Conservation (phyloP, 768 basidiomycete species). For the Leccinum disarticulatum region DNA sequence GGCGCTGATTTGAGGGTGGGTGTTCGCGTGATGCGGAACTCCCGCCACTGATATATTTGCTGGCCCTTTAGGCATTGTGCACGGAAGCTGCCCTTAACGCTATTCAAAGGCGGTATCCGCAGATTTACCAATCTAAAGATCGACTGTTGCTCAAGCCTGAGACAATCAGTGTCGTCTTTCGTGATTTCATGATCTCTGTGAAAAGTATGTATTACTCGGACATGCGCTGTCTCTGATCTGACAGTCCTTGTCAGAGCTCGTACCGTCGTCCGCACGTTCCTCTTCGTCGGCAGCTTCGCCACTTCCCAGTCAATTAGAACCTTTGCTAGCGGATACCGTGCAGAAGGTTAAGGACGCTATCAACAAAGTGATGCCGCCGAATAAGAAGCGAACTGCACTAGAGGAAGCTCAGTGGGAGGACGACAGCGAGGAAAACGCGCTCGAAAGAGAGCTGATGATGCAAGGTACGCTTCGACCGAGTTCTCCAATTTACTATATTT, state of each 20-base stretch:
- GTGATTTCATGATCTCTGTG: slow-evolving; percentile 97
- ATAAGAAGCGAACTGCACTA: slow-evolving; percentile 78
- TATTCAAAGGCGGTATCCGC: slow-evolving; percentile 93
- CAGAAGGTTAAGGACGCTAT: slow-evolving; percentile 72
- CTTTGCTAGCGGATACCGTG: slow-evolving; percentile 68
- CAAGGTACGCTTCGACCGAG: slow-evolving; percentile 56
- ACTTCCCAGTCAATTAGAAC: slow-evolving; percentile 79
- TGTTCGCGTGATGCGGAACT: not conserved
- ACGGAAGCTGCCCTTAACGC: slow-evolving; percentile 97
- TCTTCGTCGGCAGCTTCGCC: slow-evolving; percentile 83
- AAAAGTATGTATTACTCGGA: slow-evolving; percentile 63
- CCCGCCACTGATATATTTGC: slow-evolving; percentile 3
- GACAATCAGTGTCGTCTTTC: slow-evolving; percentile 76
- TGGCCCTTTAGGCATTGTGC: slow-evolving; percentile 69
- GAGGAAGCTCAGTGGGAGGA: slow-evolving; percentile 97
- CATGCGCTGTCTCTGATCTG: not conserved
- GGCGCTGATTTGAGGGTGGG: slow-evolving; percentile 93
- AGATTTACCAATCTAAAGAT: slow-evolving; percentile 92
- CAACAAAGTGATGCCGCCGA: slow-evolving; percentile 71
- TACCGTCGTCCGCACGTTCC: slow-evolving; percentile 93
- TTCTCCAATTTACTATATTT: not conserved
- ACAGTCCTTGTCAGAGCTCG: slow-evolving; percentile 61
- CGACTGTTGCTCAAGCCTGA: slow-evolving; percentile 82
- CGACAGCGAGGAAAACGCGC: slow-evolving; percentile 71
- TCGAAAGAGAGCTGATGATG: slow-evolving; percentile 85